Evolutionary conservation across 2,329 filamentous ascomycete species (phyloP).

Genomic region (Lojkania enalia): DNA sequence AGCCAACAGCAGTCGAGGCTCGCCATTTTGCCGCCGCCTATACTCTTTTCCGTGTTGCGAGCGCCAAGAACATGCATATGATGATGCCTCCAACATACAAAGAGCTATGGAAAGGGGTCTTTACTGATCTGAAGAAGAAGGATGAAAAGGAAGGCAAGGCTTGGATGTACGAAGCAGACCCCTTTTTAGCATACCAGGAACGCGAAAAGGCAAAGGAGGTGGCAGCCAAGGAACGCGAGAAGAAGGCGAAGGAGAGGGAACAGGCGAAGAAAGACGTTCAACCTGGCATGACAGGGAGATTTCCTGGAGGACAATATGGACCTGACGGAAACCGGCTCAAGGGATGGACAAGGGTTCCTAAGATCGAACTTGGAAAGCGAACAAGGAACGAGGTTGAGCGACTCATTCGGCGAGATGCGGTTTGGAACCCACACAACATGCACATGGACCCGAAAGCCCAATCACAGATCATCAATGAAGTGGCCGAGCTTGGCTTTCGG

Average conservation of each 20-base stretch:
- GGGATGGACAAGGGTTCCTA: slow-evolving; percentile 82
- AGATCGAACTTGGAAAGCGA: slow-evolving; percentile 88
- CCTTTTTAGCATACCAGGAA: slow-evolving; percentile 80
- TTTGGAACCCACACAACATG: slow-evolving; percentile 84
- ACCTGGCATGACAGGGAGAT: slow-evolving; percentile 25
- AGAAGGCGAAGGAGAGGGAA: slow-evolving; percentile 59
- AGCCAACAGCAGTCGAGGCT: slow-evolving; percentile 83
- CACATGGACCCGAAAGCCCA: slow-evolving; percentile 63
- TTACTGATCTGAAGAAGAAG: slow-evolving; percentile 77
- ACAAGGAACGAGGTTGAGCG: slow-evolving; percentile 79
- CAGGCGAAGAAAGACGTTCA: slow-evolving; percentile 61
- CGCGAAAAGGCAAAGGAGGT: slow-evolving; percentile 75
- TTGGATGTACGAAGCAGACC: slow-evolving; percentile 96
- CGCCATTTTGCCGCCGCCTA: slow-evolving; percentile 93
- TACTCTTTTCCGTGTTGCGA: slow-evolving; percentile 86
- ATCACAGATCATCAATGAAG: slow-evolving; percentile 68
- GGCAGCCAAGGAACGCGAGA: slow-evolving; percentile 77
- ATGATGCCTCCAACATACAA: slow-evolving; percentile 90
- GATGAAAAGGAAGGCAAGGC: slow-evolving; percentile 75
- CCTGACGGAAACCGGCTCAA: slow-evolving; percentile 55
- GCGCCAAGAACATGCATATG: slow-evolving; percentile 94
- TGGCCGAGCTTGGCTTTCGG: slow-evolving; percentile 82
- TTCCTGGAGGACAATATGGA: background rate
- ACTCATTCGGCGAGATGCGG: slow-evolving; percentile 73
- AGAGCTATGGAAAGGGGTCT: slow-evolving; percentile 86